Base-by-base conservation (phyloP, 768 basidiomycete genomes). In the Trametes maxima region DNA sequence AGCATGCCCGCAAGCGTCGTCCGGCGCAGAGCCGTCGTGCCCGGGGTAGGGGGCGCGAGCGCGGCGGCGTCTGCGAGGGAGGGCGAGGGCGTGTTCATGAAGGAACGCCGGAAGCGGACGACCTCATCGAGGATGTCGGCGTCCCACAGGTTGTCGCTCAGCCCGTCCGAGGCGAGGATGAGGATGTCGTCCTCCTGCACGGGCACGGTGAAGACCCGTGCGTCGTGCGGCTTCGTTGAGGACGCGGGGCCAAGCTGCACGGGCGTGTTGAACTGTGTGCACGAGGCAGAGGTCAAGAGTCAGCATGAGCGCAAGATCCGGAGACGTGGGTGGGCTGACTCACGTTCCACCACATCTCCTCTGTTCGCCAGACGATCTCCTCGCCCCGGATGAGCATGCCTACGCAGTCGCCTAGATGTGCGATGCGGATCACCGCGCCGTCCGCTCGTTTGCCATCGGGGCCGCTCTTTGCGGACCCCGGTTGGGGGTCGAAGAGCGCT, bases 261-360 rank as follows among this genome's bases (percentile, higher is more conserved):
- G 0, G 85, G 86, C n/a, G 81, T 83, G 66, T 87, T 87, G 73
- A 87, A 87, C 78, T 78, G 45, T 6, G 21, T n/a, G 39, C 39
- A n/a, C 14, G 39, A 14, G 35, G 56, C 33, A 2, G 28, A 33
- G 21, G 16, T 49, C 22, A 46, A 10, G 56, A 65, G 54, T 57
- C 44, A 44, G 50, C 16, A 13, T 42, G 19, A 44, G 17, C 11
- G n/a, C 22, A 46, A 54, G 39, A 40, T 54, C 37, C 17, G 17
- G 40, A 57, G 19, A 21, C 25, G 25, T 56, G 19, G 19, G n/a
- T n/a, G n/a, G n/a, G n/a, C n/a, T 21, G 33, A 79, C 85, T 71
- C 69, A 86, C 85, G 14, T 80, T 82, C 83, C 93, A 94, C 85
- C 94, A 95, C 92, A 96, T 95, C 74, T 97, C 95, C 44, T 91